Conservation (phyloP, 768 basidiomycete genomes). For the Tulasnella sp. region DNA sequence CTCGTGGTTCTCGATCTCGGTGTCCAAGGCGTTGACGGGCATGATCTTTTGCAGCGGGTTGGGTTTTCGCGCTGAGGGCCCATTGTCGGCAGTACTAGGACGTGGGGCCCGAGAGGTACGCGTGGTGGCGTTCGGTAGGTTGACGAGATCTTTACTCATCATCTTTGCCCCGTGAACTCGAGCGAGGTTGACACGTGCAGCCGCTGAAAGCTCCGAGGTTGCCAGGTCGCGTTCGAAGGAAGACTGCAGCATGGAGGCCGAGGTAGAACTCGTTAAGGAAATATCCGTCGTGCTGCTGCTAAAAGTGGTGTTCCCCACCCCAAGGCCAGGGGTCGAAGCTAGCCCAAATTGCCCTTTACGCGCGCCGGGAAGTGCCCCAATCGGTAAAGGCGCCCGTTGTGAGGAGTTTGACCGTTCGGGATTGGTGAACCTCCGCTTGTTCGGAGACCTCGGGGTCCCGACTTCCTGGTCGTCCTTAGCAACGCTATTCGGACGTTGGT, state of each 20-base stretch:
- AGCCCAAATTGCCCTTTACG: neutral
- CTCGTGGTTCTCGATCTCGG: neutral
- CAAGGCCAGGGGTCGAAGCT: neutral
- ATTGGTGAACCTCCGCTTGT: neutral
- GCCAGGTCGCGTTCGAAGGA: neutral
- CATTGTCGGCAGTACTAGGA: too few relatives aligned
- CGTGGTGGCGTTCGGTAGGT: neutral
- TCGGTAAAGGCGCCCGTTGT: neutral
- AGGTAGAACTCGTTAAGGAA: neutral
- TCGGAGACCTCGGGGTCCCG: neutral
- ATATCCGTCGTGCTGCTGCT: neutral
- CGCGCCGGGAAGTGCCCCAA: neutral
- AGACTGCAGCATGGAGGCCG: neutral
- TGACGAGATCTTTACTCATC: slow-evolving; percentile 1
- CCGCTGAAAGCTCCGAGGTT: neutral
- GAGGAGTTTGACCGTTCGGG: neutral
- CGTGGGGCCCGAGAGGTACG: too few relatives aligned
- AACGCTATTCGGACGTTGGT: neutral
- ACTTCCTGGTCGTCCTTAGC: neutral
- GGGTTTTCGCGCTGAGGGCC: neutral
- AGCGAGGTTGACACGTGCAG: neutral
- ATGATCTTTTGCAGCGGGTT: neutral
- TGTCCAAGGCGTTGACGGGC: neutral
- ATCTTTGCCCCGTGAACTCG: neutral
- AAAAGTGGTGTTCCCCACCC: neutral